Base-by-base conservation (phyloP, 2,329 filamentous ascomycete genomes). In the Lasiodiplodia sp. region DNA sequence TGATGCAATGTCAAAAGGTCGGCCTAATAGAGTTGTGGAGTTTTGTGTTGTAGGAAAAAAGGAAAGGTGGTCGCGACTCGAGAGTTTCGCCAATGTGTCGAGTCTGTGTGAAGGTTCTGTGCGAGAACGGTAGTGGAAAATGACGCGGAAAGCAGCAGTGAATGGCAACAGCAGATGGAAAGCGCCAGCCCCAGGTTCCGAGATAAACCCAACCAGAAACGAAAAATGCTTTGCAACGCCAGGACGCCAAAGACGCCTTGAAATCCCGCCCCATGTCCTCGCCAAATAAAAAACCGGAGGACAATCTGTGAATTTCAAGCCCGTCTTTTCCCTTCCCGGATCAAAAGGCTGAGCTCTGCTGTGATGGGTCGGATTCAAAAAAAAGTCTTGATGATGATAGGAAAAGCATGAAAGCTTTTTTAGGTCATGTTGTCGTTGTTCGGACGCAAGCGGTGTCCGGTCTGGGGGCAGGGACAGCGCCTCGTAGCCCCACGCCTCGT, bases 61-160 rank as follows among this genome's bases (percentile, higher is more conserved):
- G 11, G 25, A 52, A 64, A 47, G n/a, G 55, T 23, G 31, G 44
- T 64, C 38, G 60, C 28, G 37, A 40, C 60, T 64, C 60, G 51
- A 21, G 44, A 28, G 44, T 6, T 34, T 47, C 51, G 47, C 44
- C 23, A 52, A 49, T 64, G 38, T 60, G 56, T 25, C 31, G 25
- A 23, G 57, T 62, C 23, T 60, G 56, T 60, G 56, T 63, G 44
- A 52, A 34, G 47, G 60, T 52, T 64, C 44, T 64, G 40, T 64
- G 60, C 44, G 53, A 52, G 47, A 49, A 34, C 49, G 37, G 60
- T 71, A 62, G 51, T 65, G 52, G 65, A 69, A 67, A 71, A 66
- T 23, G 68, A 58, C 38, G 67, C 18, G 37, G 66, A 55, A 63
- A 34, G 40, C 70, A 38, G 23, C 37, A 55, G 57, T 53, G 51